Evolutionary conservation across 768 basidiomycete genomes (phyloP), one percentile per base, ranked within the genome.

Genomic region (Zangia roseola): DNA sequence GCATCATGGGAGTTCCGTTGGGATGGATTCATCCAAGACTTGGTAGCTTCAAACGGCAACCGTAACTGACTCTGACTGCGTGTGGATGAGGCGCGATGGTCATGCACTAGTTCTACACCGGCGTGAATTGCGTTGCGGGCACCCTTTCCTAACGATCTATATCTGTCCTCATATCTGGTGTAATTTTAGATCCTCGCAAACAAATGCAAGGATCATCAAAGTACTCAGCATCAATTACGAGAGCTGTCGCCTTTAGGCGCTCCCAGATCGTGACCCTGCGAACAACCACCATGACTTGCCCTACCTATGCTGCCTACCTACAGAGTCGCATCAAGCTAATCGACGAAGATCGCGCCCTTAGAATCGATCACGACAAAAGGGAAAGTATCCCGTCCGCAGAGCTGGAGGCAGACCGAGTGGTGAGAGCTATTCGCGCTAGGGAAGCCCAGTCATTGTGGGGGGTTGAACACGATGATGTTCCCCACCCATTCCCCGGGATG

Each of bases 401-500:
- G 58, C 52, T 60, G 16, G 62, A 72, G 43, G 88, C 84, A 24
- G 86, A 88, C 55, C 61, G 64, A 35, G 70, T 81, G 42, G 63
- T 86, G 25, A 71, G 84, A 23, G 58, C 62, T 21, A 76, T 88
- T 45, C 78, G 86, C 34, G 61, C 69, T 0, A 50, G 55, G 14
- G 86, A 88, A 57, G 78, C 75, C 0, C 57, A 64, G 21, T 71
- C 74, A 2, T 65, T 88, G n/a, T 87, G 85, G 86, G 71, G 62
- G 31, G 65, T 65, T 42, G 75, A 81, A n/a, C 68, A 77, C 52
- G 69, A 75, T 16, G 73, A 72, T 10, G 68, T 80, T 31, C 77
- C 75, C 17, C 80, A 86, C 52, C 71, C 80, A 2, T 87, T 86
- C 53, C 85, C 86, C 34, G 87, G 87, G 26, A 87, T 86, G 84